phyloP scores from a whole-genome alignment of 768 basidiomycete genomes.

The Piloderma croceum region DNA sequence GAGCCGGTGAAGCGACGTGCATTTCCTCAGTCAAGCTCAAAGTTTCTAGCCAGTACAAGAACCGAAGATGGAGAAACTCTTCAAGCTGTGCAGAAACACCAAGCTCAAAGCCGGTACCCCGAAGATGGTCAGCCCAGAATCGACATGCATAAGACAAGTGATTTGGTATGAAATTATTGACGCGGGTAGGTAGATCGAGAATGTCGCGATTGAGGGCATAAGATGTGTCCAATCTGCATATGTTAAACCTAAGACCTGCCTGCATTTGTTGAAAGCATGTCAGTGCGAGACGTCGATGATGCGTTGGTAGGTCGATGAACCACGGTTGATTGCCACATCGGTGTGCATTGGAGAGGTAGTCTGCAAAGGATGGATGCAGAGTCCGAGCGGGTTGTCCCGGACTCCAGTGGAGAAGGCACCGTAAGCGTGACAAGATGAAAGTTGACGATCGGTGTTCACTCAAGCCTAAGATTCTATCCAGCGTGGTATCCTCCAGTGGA shows the following conservation, averaged over 20 bases:
- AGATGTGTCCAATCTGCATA: constrained; percentile 33
- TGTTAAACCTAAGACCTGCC: constrained; percentile 32
- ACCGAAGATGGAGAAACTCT: constrained; percentile 16
- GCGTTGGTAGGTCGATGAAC: constrained; percentile 19
- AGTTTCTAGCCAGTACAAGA: constrained; percentile 37
- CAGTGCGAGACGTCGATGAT: constrained; percentile 16
- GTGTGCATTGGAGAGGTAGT: constrained; percentile 29
- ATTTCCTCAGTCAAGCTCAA: constrained; percentile 20
- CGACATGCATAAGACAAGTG: constrained; percentile 31
- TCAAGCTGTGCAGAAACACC: constrained; percentile 13
- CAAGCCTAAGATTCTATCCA: constrained; percentile 20
- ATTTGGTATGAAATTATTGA: constrained; percentile 22
- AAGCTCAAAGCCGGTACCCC: constrained; percentile 5
- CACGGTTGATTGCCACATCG: constrained; percentile 19
- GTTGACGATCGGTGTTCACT: constrained; percentile 24
- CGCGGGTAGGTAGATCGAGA: constrained; percentile 8
- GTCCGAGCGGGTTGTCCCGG: not conserved
- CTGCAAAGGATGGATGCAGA: constrained; percentile 23
- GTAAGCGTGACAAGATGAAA: no score
- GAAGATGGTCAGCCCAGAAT: constrained; percentile 31
- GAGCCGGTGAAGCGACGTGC: constrained; percentile 6
- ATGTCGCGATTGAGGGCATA: constrained; percentile 24
- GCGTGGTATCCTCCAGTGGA: constrained; percentile 19
- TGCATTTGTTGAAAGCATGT: constrained; percentile 28
- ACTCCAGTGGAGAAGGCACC: constrained; percentile 17